Evolutionary conservation across 441 rosid genomes (phyloP), one percentile per base, ranked within the genome.

Genomic region (Populus hybrid): DNA sequence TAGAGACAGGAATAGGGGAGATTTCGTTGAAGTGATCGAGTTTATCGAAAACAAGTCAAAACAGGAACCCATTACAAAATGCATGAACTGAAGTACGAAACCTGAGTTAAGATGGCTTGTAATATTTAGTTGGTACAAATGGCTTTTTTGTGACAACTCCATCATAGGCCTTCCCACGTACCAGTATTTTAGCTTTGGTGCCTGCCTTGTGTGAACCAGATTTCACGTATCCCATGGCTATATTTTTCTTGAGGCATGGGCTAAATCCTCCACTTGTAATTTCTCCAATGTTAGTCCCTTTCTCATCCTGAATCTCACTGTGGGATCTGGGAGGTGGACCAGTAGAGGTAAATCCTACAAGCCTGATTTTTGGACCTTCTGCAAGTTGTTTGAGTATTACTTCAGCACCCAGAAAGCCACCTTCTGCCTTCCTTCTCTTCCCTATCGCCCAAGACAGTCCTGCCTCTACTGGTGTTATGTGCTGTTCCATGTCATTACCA

Each of bases 361-460:
- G 92, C 87, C 99, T 87, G 80, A 95, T 75, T 46, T 87, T 79
- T 8, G 99, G 98, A 67, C 98, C 98, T 6, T 91, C 92, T 76
- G 75, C 92, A 0, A 94, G 93, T 82, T 94, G 97, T 79, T 94
- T 91, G 79, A 96, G 97, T 75, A 96, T 94, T 21, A 88, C 91
- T 26, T 89, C 92, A 0, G 98, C 98, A 1, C 99, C 98, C 0
- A 94, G 90, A 81, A 96, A 94, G 59, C 98, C 97, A 6, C 98
- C 99, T 82, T 96, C 98, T 6, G 96, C 97, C 76, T 88, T 91
- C 76, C 98, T 88, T 71, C 98, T 89, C 84, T 96, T 94, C 71
- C 99, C 98, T 70, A 94, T 92, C 42, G 99, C 99, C 99, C 99
- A 94, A 46, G 91, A 89, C 64, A 95, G 91, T 3, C 98, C 99